Base-by-base conservation (phyloP, 1,284 basidiomycete genomes). In the Baeospora myosura region DNA sequence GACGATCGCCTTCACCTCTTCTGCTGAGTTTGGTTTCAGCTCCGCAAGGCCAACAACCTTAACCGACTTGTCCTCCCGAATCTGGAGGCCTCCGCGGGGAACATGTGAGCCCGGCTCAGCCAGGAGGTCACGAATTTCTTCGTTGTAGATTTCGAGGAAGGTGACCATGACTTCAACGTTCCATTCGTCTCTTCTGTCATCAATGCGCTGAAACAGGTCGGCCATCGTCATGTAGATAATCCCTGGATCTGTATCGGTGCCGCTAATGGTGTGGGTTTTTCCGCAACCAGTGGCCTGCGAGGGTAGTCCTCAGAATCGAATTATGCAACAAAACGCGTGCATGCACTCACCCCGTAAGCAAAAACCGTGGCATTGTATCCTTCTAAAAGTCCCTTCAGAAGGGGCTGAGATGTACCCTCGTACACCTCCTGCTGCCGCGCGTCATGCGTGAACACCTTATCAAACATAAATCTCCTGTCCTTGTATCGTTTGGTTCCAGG, bases 341-440 rank as follows among this genome's bases (percentile, higher is more conserved):
- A 30, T 30, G 30, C 25, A 72, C 89, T 62, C 61, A 97, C 93
- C 28, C 94, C 94, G 60, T 98, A 96, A 2, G 94, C 94, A 69
- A 98, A 97, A 5, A 95, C 88, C 5, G 94, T 98, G 24, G 92
- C 87, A 55, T 98, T 96, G 65, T 81, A 97, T n/a, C 94, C 94
- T 52, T 95, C 86, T 46, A 98, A 66, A 12, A 98, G 67, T 26
- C 87, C 83, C 47, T 78, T 72, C 16, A 98, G 68, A 32, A 98
- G 67, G 24, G 89, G 89, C 56, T 84, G 83, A 8, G 90, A 77
- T 3, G 92, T 95, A 40, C 78, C 69, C 51, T 83, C 80, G 57
- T 91, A 97, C 7, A 97, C 87, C 45, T 91, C 86, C 48, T 79
- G 74, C 63, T 98, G 94, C 14, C 68, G 70, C 20, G 88, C 76